Percentiles rank a stretch among this genome's conserved stretches.
phyloP scores from a whole-genome alignment of 2,329 filamentous ascomycete species.

The Penicillium fuscoglaucum region DNA sequence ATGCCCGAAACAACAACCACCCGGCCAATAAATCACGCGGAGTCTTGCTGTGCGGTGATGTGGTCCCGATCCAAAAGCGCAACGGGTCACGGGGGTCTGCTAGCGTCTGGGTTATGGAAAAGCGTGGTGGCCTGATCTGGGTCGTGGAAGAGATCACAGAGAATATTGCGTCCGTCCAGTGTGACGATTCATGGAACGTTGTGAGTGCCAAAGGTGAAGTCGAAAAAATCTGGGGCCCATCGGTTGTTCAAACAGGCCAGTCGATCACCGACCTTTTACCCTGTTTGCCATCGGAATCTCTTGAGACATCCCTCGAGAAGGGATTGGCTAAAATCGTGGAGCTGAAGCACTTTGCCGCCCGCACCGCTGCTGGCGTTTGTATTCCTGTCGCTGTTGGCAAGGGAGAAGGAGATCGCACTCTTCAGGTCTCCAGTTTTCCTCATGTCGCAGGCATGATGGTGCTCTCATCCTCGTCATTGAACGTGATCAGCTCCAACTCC shows the following conservation, averaged over 20 bases:
- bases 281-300: slow-evolving; percentile 71
- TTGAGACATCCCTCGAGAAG: slow-evolving; percentile 66
- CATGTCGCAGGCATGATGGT: slow-evolving; percentile 98
- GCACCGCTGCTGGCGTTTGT: slow-evolving; percentile 72
- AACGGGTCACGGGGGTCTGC: slow-evolving; percentile 90
- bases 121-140: slow-evolving; percentile 91
- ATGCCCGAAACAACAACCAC: slow-evolving; percentile 63
- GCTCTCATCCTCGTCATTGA: slow-evolving; percentile 72
- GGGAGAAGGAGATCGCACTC: slow-evolving; percentile 65
- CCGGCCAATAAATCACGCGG: slow-evolving; percentile 76
- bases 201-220: slow-evolving; percentile 70
- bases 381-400: slow-evolving; percentile 83
- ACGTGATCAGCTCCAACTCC: slow-evolving; percentile 88
- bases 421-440: slow-evolving; percentile 89
- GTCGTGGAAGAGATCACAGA: slow-evolving; percentile 97
- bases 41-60: slow-evolving; percentile 90
- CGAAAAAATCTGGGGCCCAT: slow-evolving; percentile 82
- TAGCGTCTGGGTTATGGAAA: slow-evolving; percentile 98
- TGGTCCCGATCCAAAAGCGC: slow-evolving; percentile 96
- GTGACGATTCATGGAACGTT: slow-evolving; percentile 77
- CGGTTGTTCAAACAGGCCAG: slow-evolving; percentile 65
- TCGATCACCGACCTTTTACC: slow-evolving; percentile 79
- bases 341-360: slow-evolving; percentile 79
- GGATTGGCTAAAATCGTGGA: slow-evolving; percentile 74
- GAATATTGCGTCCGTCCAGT: slow-evolving; percentile 74